A percentile compares a stretch with the other conserved stretches of the same genome.
Conservation (phyloP, 169 alveolate genomes). For the Eimeria acervulina region DNA sequence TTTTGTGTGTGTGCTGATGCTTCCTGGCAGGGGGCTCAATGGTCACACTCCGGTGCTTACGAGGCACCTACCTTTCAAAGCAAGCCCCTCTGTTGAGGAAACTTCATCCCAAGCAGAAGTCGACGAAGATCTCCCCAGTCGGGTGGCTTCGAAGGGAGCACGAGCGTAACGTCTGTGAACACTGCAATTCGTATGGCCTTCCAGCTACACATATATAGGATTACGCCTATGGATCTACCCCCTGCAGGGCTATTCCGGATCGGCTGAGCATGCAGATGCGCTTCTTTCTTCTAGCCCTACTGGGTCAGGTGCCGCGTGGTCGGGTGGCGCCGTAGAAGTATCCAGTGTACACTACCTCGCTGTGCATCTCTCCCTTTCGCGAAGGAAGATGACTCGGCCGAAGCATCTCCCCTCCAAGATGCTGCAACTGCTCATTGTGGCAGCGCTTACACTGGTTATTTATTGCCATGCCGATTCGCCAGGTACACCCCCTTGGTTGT, state of each 20-base stretch:
- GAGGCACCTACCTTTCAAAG: not conserved
- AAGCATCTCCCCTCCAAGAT: not conserved
- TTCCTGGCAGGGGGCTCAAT: constrained; percentile 10
- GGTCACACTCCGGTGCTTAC: not conserved
- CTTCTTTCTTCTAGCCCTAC: not conserved
- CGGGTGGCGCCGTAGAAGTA: not conserved
- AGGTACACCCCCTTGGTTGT: constrained; percentile 11
- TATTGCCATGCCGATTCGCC: constrained; percentile 57
- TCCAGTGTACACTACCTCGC: not conserved
- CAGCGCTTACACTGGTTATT: not conserved
- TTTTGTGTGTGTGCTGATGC: not conserved
- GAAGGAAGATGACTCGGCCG: not conserved
- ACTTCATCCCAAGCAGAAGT: not conserved
- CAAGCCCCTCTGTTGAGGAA: constrained; percentile 9
- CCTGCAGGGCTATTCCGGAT: not conserved
- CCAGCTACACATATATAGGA: not conserved
- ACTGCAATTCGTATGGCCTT: not conserved
- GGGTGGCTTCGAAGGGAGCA: not conserved
- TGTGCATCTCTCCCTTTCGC: not conserved
- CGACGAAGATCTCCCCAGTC: not conserved
- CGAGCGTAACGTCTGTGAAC: not conserved
- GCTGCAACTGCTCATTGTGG: not conserved
- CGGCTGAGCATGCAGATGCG: not conserved
- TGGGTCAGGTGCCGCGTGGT: not conserved
- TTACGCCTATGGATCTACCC: not conserved